Base-by-base conservation (phyloP, 208 protist species). In the Trypanosoma cruzi region DNA sequence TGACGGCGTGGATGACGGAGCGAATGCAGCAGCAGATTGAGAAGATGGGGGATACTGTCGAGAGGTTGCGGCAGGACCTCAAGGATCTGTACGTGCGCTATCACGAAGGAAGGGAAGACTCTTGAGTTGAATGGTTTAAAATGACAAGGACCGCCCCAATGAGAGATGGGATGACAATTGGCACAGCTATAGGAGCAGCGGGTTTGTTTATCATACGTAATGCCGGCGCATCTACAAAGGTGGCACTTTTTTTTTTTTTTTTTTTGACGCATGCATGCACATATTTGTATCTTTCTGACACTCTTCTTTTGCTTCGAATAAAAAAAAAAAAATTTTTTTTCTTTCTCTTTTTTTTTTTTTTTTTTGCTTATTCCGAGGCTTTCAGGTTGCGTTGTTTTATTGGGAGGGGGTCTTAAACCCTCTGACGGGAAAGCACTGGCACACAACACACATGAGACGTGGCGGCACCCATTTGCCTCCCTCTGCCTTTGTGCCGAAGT, bases 1-100 rank as follows among this genome's bases (percentile, higher is more conserved):
- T 79, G 73, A 44, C 68, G 3, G 37, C 3, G 22, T 20, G 18
- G 8, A 79, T 79, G 66, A 49, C 55, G 65, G 14, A 55, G n/a
- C 28, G 40, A 7, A 26, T 77, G 18, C 58, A 49, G 29, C 32
- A 59, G 58, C 42, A 52, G 37, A 10, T 77, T 8, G 37, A 62
- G 32, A 34, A 31, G 13, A 28, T 50, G 2, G 63, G 71, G 10
- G 37, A 42, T 4, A 61, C 57, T 2, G 49, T 71, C 7, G 28
- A 61, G 5, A 42, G 31, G 20, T 8, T 69, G 50, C 64, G 71
- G 60, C 59, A 34, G 18, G 44, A 0, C 26, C 36, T 68, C 11
- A 24, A 26, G 22, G 13, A 49, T 8, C 34, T 63, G 7, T 58
- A 61, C 8, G 11, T 49, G 56, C 55, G 55, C 8, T 71, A 62